phyloP scores from a whole-genome alignment of 2,329 filamentous ascomycete genomes.

The Fusarium bulbicola region DNA sequence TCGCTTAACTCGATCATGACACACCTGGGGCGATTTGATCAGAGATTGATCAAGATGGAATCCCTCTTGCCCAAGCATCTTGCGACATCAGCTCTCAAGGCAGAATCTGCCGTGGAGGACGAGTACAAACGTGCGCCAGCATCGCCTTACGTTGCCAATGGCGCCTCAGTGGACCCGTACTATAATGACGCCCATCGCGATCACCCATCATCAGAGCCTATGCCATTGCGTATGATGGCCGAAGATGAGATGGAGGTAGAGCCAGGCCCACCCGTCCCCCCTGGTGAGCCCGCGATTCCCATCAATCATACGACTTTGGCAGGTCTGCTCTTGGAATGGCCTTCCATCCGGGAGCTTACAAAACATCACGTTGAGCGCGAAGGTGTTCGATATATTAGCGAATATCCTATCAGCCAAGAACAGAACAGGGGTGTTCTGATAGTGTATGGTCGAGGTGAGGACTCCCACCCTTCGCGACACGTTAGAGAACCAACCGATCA shows the following conservation, averaged over 20 bases:
- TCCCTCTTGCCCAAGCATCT: constrained; percentile 36
- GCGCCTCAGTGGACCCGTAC: constrained; percentile 34
- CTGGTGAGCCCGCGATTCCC: constrained; percentile 76
- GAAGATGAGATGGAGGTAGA: constrained; percentile 62
- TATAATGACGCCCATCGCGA: constrained; percentile 41
- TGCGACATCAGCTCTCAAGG: constrained; percentile 32
- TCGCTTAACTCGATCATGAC: constrained; percentile 49
- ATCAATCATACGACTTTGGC: constrained; percentile 91
- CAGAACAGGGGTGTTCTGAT: constrained; percentile 77
- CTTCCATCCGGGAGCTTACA: constrained; percentile 72
- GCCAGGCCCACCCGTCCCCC: constrained; percentile 61
- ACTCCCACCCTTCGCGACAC: constrained; percentile 65
- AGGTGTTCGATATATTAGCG: constrained; percentile 65
- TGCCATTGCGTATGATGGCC: constrained; percentile 43
- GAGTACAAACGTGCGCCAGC: constrained; percentile 38
- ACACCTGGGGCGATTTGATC: constrained; percentile 52
- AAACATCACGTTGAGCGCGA: constrained; percentile 57
- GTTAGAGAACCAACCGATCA: constrained; percentile 53
- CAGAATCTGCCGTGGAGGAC: constrained; percentile 46
- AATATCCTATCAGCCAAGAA: constrained; percentile 82
- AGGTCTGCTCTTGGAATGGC: constrained; percentile 80
- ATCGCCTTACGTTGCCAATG: constrained; percentile 38
- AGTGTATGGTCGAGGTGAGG: constrained; percentile 82
- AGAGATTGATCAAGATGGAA: constrained; percentile 49
- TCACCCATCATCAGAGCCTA: constrained; percentile 40